Conservation (phyloP, 495 filamentous ascomycete species). For the Penicillium malachiteum region DNA sequence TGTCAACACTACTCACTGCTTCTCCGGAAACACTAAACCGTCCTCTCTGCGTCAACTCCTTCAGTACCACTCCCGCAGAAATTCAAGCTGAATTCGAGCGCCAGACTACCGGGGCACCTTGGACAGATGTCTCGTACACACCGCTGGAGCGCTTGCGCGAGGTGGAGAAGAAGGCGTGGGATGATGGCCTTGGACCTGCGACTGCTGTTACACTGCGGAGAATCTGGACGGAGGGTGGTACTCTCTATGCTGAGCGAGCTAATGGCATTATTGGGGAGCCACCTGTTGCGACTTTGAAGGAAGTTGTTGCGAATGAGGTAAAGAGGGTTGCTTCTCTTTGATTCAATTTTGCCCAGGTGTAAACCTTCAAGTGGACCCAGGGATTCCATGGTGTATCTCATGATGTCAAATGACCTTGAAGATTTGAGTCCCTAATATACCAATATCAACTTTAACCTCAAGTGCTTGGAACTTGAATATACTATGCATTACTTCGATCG, state of each 20-base stretch:
- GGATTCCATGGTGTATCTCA: no score
- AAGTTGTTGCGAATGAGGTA: constrained; percentile 32
- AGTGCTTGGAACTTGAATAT: no score
- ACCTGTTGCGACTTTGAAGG: constrained; percentile 49
- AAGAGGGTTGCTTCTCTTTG: constrained; percentile 15
- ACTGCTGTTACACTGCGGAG: constrained; percentile 57
- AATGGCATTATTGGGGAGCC: constrained; percentile 55
- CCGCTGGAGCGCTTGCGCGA: constrained; percentile 49
- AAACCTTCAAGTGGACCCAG: no score
- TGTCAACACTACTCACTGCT: constrained; percentile 56
- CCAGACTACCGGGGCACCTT: constrained; percentile 53
- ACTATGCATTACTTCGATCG: no score
- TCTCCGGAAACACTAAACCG: constrained; percentile 47
- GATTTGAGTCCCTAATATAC: no score
- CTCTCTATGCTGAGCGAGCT: constrained; percentile 65
- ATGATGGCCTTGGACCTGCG: constrained; percentile 50
- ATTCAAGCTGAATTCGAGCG: constrained; percentile 66
- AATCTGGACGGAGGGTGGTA: constrained; percentile 72
- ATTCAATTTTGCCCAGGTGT: no score
- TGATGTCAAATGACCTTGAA: no score
- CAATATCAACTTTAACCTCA: no score
- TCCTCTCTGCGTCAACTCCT: constrained; percentile 67
- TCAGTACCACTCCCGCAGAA: constrained; percentile 59
- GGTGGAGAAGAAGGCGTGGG: constrained; percentile 57
- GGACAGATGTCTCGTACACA: constrained; percentile 54